Evolutionary conservation across 2,329 filamentous ascomycete species (phyloP), one percentile per base, ranked within the genome.

Genomic region (Orbilia brochopaga): DNA sequence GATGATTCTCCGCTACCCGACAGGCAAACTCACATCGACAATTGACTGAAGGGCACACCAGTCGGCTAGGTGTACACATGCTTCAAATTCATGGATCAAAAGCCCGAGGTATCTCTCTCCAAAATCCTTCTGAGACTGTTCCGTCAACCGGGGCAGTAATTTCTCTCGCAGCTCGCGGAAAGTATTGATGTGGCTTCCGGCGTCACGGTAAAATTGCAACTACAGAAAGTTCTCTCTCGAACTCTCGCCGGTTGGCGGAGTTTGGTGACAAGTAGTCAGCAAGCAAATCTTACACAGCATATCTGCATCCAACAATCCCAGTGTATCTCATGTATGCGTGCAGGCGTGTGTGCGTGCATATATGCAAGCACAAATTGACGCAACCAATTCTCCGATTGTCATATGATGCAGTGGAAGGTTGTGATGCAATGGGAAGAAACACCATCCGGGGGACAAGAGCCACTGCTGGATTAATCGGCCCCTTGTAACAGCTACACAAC

Each of bases 21-120:
- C 2, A 7, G 44, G 8, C 10, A 19, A 6, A 19, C 54, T 50
- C 44, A 70, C 80, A 17, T 83, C 79, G 21, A 94, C 83, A 6
- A 91, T 85, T 15, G 81, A 78, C 3, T 83, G 80, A 0, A 95
- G 80, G 40, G 85, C 83, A 48, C 89, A 84, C 88, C 88, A 94
- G 19, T 84, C 82, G 69, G 86, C 84, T 2, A 94, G 81, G 32
- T 82, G 83, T 42, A 90, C 80, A 0, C 88, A 86, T 1, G 87
- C 88, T 80, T 96, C 92, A 72, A 96, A 90, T 74, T 94, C 89
- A 74, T 92, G 90, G 0, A 89, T 86, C 6, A 91, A 81, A 17
- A 96, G 79, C 1, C 86, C 84, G 24, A 73, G 32, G 13, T 67
- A 63, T 23, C 69, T 57, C 35, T 63, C 69, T 44, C 62, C 62